phyloP scores from a whole-genome alignment of 73 alveolate species.

The Symbiodinium natans region DNA sequence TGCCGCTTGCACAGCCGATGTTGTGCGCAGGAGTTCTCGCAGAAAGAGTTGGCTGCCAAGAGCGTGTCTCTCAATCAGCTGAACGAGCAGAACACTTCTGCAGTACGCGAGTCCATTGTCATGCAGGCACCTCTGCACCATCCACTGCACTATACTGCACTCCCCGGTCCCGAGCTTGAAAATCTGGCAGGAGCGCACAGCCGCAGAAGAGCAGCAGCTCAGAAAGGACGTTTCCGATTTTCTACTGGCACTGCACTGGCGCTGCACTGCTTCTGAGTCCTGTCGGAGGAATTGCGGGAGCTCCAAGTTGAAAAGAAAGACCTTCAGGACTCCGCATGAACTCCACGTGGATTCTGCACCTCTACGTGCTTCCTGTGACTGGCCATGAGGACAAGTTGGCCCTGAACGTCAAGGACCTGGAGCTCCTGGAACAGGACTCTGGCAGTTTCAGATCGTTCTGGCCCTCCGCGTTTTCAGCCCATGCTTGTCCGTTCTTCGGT shows the following conservation, averaged over 20 bases:
- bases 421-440: constrained; percentile 65
- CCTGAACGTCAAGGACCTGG: constrained; percentile 43
- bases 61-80: constrained; percentile 47
- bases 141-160: neutral
- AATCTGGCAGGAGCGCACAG: constrained; percentile 12
- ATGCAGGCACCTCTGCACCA: constrained; percentile 16
- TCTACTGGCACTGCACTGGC: neutral
- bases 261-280: no score
- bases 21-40: constrained; percentile 30
- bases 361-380: neutral
- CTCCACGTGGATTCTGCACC: neutral
- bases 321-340: constrained; percentile 9
- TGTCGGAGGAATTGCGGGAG: constrained; percentile 38
- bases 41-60: constrained; percentile 65
- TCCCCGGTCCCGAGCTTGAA: neutral
- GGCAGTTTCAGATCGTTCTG: neutral
- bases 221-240: constrained; percentile 36
- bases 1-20: no score
- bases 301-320: constrained; percentile 66
- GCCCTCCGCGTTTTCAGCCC: no score
- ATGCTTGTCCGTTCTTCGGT: no score
- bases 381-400: constrained; percentile 58
- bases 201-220: constrained; percentile 76
- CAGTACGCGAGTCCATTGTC: constrained; percentile 63
- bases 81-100: constrained; percentile 76